These are phyloP conservation scores for Zasmidium citrigriseum DNA, from an alignment of 2,329 filamentous ascomycete species.

Conservation along the genomic window DNA sequence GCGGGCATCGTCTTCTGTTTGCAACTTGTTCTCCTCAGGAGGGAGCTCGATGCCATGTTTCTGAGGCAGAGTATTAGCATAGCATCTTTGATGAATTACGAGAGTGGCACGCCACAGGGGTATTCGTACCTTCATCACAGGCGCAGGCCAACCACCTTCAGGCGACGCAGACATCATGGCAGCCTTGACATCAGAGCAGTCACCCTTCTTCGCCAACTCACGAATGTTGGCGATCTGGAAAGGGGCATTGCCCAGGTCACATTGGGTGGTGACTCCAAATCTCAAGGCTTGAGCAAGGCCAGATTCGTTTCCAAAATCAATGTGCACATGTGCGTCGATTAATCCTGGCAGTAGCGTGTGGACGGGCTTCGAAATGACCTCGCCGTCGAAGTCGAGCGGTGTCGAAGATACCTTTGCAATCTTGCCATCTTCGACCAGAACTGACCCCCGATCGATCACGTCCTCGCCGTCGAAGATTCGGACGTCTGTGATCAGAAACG, in stretches of 20 bases:
- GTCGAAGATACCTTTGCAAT: constrained; percentile 29
- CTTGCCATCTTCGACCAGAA: constrained; percentile 42
- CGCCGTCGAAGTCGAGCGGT: constrained; percentile 1
- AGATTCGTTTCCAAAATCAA: constrained; percentile 37
- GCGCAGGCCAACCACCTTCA: background rate
- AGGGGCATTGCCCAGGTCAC: background rate
- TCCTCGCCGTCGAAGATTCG: constrained; percentile 47
- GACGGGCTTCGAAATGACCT: constrained; percentile 42
- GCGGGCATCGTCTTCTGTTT: background rate
- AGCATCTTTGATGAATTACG: background rate
- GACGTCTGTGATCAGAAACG: constrained; percentile 41
- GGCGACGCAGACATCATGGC: background rate
- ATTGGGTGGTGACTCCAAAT: background rate
- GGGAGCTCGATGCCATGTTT: background rate
- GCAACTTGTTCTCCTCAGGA: background rate
- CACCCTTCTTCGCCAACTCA: background rate
- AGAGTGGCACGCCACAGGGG: background rate
- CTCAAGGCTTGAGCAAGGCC: background rate
- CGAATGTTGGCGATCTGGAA: background rate
- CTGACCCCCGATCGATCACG: constrained; percentile 40
- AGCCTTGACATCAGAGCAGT: background rate
- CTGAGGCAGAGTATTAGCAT: background rate
- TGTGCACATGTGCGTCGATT: constrained; percentile 52
- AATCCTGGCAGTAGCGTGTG: constrained; percentile 50
- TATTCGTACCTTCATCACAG: background rate